Percentiles rank a stretch among this genome's conserved stretches.
Evolutionary conservation across 371 early-diverging fungal genomes (phyloP).

Genomic region (Chytridium lagenaria): DNA sequence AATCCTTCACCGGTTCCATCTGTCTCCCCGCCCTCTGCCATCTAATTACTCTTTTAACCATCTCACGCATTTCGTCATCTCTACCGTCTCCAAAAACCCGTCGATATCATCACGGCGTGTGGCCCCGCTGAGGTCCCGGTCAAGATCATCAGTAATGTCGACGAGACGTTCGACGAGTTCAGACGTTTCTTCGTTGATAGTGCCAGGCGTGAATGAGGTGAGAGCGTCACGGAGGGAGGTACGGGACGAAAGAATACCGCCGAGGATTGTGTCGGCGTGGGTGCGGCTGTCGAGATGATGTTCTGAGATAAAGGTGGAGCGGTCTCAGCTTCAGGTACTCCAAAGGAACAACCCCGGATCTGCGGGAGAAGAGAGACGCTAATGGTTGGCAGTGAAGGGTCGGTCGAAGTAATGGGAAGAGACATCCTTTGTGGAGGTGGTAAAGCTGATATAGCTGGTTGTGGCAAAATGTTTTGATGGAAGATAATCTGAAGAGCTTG

Average conservation of each 20-base stretch:
- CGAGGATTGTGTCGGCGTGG: slow-evolving; percentile 4
- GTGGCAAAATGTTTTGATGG: slow-evolving; percentile 27
- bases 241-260: slow-evolving; percentile 25
- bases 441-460: no score
- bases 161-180: slow-evolving; percentile 38
- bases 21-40: slow-evolving; percentile 45
- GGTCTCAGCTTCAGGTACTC: no score
- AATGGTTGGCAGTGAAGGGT: not conserved
- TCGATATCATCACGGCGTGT: slow-evolving; percentile 15
- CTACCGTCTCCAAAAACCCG: slow-evolving; percentile 32
- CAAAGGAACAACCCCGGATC: no score
- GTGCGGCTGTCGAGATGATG: not conserved
- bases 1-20: slow-evolving; percentile 45
- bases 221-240: slow-evolving; percentile 34
- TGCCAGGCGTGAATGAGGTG: slow-evolving; percentile 35
- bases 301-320: not conserved
- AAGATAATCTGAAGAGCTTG: slow-evolving; percentile 41
- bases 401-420: no score
- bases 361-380: not conserved
- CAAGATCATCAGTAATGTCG: slow-evolving; percentile 7
- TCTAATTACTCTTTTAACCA: slow-evolving; percentile 42
- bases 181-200: slow-evolving; percentile 43
- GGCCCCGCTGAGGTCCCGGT: slow-evolving; percentile 16
- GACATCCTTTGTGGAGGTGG: no score
- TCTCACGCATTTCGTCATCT: slow-evolving; percentile 35